These are phyloP conservation scores for Pyrenochaeta sp. DNA, from an alignment of 2,329 filamentous ascomycete species.

Conservation along the genomic window DNA sequence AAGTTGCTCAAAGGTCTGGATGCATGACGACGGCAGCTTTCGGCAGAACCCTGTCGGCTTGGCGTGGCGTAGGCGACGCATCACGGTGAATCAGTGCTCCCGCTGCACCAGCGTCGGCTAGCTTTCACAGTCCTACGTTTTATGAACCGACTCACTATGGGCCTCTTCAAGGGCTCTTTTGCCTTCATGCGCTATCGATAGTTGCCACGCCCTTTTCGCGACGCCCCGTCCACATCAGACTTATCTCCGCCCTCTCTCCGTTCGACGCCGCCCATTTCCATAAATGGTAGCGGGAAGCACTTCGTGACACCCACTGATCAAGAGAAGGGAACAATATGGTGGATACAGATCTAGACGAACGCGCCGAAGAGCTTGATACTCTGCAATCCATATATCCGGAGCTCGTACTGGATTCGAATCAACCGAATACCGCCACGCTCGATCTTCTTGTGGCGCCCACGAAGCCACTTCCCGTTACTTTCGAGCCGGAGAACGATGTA, in stretches of 20 bases:
- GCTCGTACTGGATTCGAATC: conserved; percentile 58
- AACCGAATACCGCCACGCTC: conserved; percentile 58
- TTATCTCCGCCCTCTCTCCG: conserved; percentile 21
- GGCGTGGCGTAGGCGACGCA: conserved; percentile 13
- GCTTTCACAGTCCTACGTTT: neutral
- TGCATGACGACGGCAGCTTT: conserved; percentile 18
- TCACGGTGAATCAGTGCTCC: conserved; percentile 6
- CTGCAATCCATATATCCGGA: conserved; percentile 71
- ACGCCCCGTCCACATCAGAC: conserved; percentile 8
- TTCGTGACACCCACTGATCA: neutral
- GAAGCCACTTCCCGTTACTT: conserved; percentile 54
- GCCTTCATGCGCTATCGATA: conserved; percentile 20
- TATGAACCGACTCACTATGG: conserved; percentile 24
- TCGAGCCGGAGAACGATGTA: conserved; percentile 47
- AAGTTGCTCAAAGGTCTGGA: neutral
- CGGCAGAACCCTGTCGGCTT: conserved; percentile 11
- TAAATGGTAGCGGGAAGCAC: neutral
- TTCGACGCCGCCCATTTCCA: conserved; percentile 5
- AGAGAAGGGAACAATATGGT: conserved; percentile 6
- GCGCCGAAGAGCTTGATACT: conserved; percentile 66
- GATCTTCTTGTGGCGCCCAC: conserved; percentile 65
- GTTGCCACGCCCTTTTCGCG: conserved; percentile 26
- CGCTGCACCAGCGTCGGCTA: conserved; percentile 1
- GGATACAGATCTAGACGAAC: conserved; percentile 58
- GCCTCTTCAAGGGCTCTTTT: conserved; percentile 15